These are phyloP conservation scores for Lentinula raphanica DNA, from an alignment of 768 basidiomycete species.

Conservation along the genomic window DNA sequence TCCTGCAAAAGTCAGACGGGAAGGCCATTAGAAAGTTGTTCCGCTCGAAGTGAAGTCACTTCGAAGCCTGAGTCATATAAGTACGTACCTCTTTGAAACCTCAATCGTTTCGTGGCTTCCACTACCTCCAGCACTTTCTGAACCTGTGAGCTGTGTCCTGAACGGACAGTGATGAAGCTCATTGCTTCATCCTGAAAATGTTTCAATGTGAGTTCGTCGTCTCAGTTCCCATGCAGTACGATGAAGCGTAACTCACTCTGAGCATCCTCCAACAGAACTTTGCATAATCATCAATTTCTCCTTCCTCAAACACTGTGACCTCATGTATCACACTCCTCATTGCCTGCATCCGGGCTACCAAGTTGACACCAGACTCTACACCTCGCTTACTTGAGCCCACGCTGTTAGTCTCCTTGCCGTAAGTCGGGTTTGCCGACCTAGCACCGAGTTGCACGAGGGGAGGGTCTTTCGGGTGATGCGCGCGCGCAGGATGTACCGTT, in stretches of 20 bases:
- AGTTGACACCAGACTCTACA: constrained; percentile 56
- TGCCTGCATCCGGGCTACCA: constrained; percentile 68
- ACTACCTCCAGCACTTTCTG: constrained; percentile 78
- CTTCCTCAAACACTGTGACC: constrained; percentile 63
- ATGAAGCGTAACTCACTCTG: constrained; percentile 34
- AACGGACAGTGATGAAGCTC: constrained; percentile 71
- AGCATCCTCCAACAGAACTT: constrained; percentile 59
- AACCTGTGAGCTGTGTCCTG: constrained; percentile 56
- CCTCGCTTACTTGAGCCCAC: background rate
- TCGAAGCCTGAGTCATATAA: too few species aligned
- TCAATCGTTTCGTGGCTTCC: constrained; percentile 69
- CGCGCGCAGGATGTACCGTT: constrained; percentile 45
- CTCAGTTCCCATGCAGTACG: too few species aligned
- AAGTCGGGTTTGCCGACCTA: background rate
- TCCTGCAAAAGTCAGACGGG: too few species aligned
- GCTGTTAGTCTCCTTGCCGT: background rate
- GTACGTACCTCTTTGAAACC: constrained; percentile 60
- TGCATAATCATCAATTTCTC: constrained; percentile 60
- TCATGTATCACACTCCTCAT: constrained; percentile 69
- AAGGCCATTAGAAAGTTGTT: too few species aligned
- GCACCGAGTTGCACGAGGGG: background rate
- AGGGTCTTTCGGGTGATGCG: background rate
- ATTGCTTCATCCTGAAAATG: constrained; percentile 65
- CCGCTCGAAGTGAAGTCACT: too few species aligned
- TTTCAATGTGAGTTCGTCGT: constrained; percentile 7